phyloP scores from a whole-genome alignment of 1,284 basidiomycete genomes.

The Salmacisia buchloeana region DNA sequence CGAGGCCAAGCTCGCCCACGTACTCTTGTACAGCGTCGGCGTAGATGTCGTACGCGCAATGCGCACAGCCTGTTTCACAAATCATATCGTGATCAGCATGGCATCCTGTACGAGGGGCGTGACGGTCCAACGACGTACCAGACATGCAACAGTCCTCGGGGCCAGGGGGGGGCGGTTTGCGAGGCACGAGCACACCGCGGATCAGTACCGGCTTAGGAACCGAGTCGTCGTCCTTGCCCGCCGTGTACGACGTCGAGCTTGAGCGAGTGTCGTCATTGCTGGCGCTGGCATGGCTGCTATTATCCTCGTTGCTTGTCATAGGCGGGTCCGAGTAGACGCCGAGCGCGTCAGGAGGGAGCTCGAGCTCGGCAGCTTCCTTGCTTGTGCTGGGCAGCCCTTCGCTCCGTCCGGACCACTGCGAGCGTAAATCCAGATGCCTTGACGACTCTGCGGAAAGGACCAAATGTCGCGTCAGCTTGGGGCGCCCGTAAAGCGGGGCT shows the following conservation, averaged over 20 bases:
- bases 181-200: slow-evolving; percentile 7
- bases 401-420: background rate
- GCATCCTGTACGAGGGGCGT: slow-evolving; percentile 51
- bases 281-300: no score
- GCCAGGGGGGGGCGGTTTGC: slow-evolving; percentile 39
- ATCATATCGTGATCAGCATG: slow-evolving; percentile 90
- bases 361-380: background rate
- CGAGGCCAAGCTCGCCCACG: slow-evolving; percentile 57
- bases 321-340: slow-evolving; percentile 61
- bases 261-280: no score
- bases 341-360: background rate
- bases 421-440: background rate
- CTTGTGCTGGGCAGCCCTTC: background rate
- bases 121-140: slow-evolving; percentile 10
- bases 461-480: no score
- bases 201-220: background rate
- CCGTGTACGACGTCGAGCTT: no score
- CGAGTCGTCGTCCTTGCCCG: slow-evolving; percentile 57
- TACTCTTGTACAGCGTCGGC: slow-evolving; percentile 69
- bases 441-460: background rate
- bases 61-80: slow-evolving; percentile 66
- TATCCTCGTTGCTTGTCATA: slow-evolving; percentile 71
- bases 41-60: slow-evolving; percentile 82
- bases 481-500: no score
- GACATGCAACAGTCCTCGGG: slow-evolving; percentile 45